Base-by-base conservation (phyloP, 2,329 filamentous ascomycete genomes). In the Epichloe coenophiala region DNA sequence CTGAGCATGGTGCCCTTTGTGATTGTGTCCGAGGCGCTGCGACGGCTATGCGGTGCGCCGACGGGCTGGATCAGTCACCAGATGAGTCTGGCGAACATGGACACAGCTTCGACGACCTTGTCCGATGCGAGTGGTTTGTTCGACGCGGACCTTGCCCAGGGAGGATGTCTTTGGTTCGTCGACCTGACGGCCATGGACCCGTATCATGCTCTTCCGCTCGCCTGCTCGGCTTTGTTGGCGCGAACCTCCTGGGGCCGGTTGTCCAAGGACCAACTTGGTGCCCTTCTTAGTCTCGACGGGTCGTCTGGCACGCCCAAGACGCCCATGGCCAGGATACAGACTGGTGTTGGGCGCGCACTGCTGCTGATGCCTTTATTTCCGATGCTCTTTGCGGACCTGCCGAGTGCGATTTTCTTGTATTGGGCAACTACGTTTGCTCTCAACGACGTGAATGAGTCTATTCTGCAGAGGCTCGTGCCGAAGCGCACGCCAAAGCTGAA, bases 161-260 rank as follows among this genome's bases (percentile, higher is more conserved):
- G 73, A 5, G 77, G 77, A 27, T 70, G 67, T 40, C 64, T 80
- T 15, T 80, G 77, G 76, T 78, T 80, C 57, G 64, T 69, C 2
- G 72, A 81, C 55, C 68, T 81, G 23, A 73, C 71, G 6, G 70
- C 60, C 33, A 63, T 72, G 35, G 78, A 81, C 53, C 75, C 78
- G 1, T 72, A 71, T 51, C 65, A 70, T 51, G 60, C 71, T 31
- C 67, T 80, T 0, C 76, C 78, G 3, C 27, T 65, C 8, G 51
- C 66, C 38, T 69, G 63, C 51, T 61, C 63, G 1, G 55, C 54
- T 0, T 53, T 65, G 9, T 50, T 69, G 19, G 60, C 59, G 3
- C 58, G 54, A 49, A 61, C 59, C 21, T 58, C 55, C 2, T 66
- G 62, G 63, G 58, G 56, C 4, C 61, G 54, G 17, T 55, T 68